phyloP scores from a whole-genome alignment of 305 asterid genomes.

The Ajuga reptans region DNA sequence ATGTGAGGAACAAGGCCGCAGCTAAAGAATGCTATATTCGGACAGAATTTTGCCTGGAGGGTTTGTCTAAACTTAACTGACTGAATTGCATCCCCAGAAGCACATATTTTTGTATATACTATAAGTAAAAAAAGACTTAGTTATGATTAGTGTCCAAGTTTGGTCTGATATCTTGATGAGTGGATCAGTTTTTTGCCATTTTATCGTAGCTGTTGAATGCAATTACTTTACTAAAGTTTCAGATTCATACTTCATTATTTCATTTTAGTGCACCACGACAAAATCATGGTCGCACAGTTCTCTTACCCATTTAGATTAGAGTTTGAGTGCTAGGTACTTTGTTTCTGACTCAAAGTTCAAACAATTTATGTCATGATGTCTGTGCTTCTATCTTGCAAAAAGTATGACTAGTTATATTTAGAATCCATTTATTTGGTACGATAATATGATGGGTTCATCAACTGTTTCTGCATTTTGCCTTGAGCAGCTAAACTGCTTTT shows the following conservation, averaged over 20 bases:
- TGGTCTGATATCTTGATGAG: not conserved
- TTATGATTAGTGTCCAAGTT: not conserved
- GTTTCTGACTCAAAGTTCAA: not conserved
- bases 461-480: too few relatives aligned
- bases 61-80: constrained; percentile 33
- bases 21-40: constrained; percentile 83
- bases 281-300: not conserved
- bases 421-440: too few relatives aligned
- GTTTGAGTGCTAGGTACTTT: not conserved
- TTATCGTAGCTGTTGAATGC: constrained; percentile 15
- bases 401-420: too few relatives aligned
- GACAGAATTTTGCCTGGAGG: constrained; percentile 87
- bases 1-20: constrained; percentile 90
- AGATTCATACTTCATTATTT: not conserved
- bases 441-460: too few relatives aligned
- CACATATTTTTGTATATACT: not conserved
- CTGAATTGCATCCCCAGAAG: constrained; percentile 12
- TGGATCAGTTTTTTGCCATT: constrained; percentile 7
- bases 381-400: too few relatives aligned
- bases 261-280: not conserved
- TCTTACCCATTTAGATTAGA: constrained; percentile 2
- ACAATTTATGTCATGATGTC: too few relatives aligned
- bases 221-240: not conserved
- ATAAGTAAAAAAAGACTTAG: constrained; percentile 2
- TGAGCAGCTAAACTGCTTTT: too few relatives aligned